Evolutionary conservation across 1,284 basidiomycete species (phyloP).

Genomic region (Rhodotorula sp.): DNA sequence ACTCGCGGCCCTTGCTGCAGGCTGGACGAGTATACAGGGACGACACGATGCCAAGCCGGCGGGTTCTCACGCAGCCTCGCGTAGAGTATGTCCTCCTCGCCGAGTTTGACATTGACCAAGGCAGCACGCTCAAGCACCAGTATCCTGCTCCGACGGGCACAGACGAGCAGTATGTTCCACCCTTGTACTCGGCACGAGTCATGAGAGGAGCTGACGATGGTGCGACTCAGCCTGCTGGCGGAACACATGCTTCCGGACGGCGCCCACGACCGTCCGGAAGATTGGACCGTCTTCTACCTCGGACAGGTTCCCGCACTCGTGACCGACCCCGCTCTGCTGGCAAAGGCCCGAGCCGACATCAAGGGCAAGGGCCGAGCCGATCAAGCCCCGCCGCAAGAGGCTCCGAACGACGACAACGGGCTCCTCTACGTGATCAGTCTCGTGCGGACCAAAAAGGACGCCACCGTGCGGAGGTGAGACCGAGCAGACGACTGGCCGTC

Average conservation of each 20-base stretch:
- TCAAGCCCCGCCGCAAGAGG: background rate
- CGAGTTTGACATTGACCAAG: conserved; percentile 92
- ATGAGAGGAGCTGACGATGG: too few species aligned
- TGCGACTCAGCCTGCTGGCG: conserved; percentile 70
- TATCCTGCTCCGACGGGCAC: conserved; percentile 88
- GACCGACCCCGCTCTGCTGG: conserved; percentile 58
- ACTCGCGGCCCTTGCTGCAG: background rate
- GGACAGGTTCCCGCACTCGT: conserved; percentile 87
- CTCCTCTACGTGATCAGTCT: conserved; percentile 89
- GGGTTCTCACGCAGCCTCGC: background rate
- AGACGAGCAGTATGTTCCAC: conserved; percentile 70
- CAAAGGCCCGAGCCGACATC: conserved; percentile 3
- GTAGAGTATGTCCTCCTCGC: conserved; percentile 86
- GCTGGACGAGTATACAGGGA: background rate
- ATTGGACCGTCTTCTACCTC: conserved; percentile 98
- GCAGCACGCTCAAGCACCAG: conserved; percentile 86
- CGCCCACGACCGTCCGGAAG: conserved; percentile 86
- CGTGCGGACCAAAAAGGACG: conserved; percentile 93
- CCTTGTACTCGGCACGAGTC: background rate
- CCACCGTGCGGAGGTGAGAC: conserved; percentile 72
- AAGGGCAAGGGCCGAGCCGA: conserved; percentile 14
- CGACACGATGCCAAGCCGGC: background rate
- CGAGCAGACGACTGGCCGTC: background rate
- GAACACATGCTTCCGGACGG: conserved; percentile 99
- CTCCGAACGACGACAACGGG: conserved; percentile 49